A percentile compares a stretch with the other conserved stretches of the same genome.
These are phyloP conservation scores for Populus hybrid DNA, from an alignment of 441 rosid genomes.

Conservation along the genomic window DNA sequence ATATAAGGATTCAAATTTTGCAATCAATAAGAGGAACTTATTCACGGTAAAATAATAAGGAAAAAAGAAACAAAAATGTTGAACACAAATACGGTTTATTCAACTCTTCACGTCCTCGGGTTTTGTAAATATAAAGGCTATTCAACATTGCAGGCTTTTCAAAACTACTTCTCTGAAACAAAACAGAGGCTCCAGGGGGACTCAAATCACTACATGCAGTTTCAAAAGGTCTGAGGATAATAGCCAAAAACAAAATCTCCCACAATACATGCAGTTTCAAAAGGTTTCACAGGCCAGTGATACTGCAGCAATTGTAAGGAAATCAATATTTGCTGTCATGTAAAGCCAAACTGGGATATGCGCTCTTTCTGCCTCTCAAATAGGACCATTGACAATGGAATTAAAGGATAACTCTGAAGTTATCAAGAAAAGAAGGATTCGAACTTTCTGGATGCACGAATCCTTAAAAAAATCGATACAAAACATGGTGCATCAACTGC, in stretches of 20 bases:
- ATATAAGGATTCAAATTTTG: neutral
- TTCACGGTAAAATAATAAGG: neutral
- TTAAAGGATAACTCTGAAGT: too few species aligned
- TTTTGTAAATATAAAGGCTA: neutral
- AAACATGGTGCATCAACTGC: slow-evolving; percentile 7
- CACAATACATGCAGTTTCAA: neutral
- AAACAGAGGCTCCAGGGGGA: slow-evolving; percentile 5
- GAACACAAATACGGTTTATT: neutral
- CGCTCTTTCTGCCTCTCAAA: too few species aligned
- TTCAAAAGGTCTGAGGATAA: neutral
- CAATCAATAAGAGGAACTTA: neutral
- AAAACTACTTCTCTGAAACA: neutral
- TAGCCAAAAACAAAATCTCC: neutral
- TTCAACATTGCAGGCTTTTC: neutral
- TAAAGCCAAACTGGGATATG: neutral
- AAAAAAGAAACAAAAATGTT: too few species aligned
- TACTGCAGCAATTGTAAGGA: slow-evolving; percentile 9
- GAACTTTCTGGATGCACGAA: too few species aligned
- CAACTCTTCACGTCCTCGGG: neutral
- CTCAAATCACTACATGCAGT: neutral
- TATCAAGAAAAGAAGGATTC: too few species aligned
- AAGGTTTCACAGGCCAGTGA: neutral
- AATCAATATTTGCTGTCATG: neutral
- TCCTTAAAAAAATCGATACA: neutral
- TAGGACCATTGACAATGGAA: too few species aligned